phyloP scores from a whole-genome alignment of 2,329 filamentous ascomycete genomes.

The Rutstroemia sp. region DNA sequence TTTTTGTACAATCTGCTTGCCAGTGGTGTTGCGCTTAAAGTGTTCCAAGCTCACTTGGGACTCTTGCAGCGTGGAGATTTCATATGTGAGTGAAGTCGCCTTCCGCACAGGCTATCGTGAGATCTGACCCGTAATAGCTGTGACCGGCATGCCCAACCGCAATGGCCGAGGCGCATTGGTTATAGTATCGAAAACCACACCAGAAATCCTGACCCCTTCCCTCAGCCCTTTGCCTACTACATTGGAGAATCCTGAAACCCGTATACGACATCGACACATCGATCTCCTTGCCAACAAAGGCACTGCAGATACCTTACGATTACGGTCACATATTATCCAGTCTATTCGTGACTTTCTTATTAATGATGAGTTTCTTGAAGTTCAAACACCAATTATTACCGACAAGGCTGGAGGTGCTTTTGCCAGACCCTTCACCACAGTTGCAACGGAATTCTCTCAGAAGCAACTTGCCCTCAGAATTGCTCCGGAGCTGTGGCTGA shows the following conservation, averaged over 20 bases:
- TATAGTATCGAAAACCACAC: slow-evolving; percentile 59
- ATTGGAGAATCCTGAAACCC: slow-evolving; percentile 63
- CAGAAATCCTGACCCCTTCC: slow-evolving; percentile 67
- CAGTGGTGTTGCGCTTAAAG: slow-evolving; percentile 30
- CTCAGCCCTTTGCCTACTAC: slow-evolving; percentile 71
- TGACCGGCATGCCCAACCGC: slow-evolving; percentile 62
- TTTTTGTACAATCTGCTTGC: not conserved
- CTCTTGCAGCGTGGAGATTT: slow-evolving; percentile 75
- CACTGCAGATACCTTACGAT: slow-evolving; percentile 60
- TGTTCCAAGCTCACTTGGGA: slow-evolving; percentile 55
- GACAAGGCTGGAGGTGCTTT: slow-evolving; percentile 78
- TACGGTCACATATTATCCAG: slow-evolving; percentile 68
- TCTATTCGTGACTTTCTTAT: slow-evolving; percentile 69
- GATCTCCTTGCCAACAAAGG: slow-evolving; percentile 73
- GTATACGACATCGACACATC: slow-evolving; percentile 71
- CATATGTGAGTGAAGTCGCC: slow-evolving; percentile 53
- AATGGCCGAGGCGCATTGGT: slow-evolving; percentile 67
- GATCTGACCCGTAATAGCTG: slow-evolving; percentile 33
- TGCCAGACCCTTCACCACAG: slow-evolving; percentile 78
- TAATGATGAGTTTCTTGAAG: slow-evolving; percentile 69
- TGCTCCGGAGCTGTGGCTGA: slow-evolving; percentile 91
- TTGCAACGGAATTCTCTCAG: slow-evolving; percentile 66
- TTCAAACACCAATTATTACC: slow-evolving; percentile 83
- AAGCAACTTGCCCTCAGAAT: slow-evolving; percentile 73
- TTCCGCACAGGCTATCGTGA: not conserved